Percentiles rank a stretch among this genome's conserved stretches.
Evolutionary conservation across 805 yeast genomes (phyloP).

Genomic region (Yamadazyma paraphyllophila): DNA sequence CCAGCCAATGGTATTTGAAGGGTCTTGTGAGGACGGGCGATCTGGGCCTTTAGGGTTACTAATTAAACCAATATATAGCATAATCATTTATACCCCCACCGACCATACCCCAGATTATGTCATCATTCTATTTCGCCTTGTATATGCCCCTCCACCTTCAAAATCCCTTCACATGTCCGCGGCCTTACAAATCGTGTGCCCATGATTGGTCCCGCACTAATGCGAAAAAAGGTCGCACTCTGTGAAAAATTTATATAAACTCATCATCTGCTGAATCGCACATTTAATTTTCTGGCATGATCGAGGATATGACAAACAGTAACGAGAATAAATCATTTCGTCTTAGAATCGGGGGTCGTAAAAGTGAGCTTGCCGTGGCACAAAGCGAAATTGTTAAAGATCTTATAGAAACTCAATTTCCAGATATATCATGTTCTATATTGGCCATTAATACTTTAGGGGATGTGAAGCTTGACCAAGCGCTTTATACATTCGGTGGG

Average conservation of each 20-base stretch:
- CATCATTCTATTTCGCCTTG: too few species aligned
- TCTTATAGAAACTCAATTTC: slow-evolving; percentile 56
- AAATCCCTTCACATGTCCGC: slow-evolving; percentile 4
- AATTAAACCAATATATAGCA: too few species aligned
- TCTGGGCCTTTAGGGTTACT: too few species aligned
- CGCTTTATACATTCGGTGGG: slow-evolving; percentile 93
- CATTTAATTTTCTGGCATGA: neutral
- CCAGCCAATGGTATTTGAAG: neutral
- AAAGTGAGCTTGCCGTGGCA: slow-evolving; percentile 79
- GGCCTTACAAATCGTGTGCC: slow-evolving; percentile 6
- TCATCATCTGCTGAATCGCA: slow-evolving; percentile 2
- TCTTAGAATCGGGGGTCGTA: slow-evolving; percentile 75
- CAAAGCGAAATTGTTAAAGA: slow-evolving; percentile 77
- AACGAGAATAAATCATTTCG: neutral
- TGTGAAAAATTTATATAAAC: slow-evolving; percentile 9
- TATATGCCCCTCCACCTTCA: neutral
- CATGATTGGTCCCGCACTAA: slow-evolving; percentile 9
- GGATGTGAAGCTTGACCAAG: slow-evolving; percentile 80
- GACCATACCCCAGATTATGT: too few species aligned
- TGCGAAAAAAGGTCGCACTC: neutral
- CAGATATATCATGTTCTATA: slow-evolving; percentile 69
- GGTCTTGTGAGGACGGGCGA: neutral
- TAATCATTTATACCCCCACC: too few species aligned
- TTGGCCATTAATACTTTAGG: slow-evolving; percentile 84
- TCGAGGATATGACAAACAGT: too few species aligned